A percentile compares a stretch with the other conserved stretches of the same genome.
Conservation (phyloP, 208 protist species). For the Crithidia fasciculata region DNA sequence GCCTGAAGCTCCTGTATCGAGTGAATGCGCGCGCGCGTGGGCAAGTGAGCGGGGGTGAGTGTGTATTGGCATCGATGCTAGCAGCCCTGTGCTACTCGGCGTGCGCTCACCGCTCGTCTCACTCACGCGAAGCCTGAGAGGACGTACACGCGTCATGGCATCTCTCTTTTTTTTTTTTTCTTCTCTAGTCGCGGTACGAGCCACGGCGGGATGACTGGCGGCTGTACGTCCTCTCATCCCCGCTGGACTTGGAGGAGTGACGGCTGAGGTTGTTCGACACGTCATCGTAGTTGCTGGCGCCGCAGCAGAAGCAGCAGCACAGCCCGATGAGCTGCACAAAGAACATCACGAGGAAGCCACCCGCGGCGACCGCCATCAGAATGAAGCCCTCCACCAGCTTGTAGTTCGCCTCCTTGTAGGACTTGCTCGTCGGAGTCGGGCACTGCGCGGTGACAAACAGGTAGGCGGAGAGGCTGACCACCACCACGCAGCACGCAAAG, state of each 20-base stretch:
- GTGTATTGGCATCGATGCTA: too few species aligned
- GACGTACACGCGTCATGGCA: background rate
- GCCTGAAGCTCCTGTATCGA: too few species aligned
- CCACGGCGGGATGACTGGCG: background rate
- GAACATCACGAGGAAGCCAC: constrained; percentile 34
- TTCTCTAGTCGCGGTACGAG: background rate
- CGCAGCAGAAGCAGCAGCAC: constrained; percentile 12
- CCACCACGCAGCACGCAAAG: constrained; percentile 20
- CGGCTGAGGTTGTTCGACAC: constrained; percentile 5
- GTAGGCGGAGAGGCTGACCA: constrained; percentile 9
- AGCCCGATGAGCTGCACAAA: constrained; percentile 9
- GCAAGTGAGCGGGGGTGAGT: too few species aligned
- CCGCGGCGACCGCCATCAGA: constrained; percentile 27
- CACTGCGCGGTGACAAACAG: constrained; percentile 8
- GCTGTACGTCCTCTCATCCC: background rate
- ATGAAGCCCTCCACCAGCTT: constrained; percentile 40
- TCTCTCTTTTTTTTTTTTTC: constrained; percentile 3
- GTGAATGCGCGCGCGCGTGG: too few species aligned
- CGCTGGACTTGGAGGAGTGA: constrained; percentile 5
- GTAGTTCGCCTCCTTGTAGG: constrained; percentile 22
- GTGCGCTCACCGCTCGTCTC: too few species aligned
- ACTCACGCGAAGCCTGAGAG: too few species aligned
- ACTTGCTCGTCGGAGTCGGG: background rate
- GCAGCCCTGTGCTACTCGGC: too few species aligned
- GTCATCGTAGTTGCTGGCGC: constrained; percentile 9